Evolutionary conservation across 2,329 filamentous ascomycete species (phyloP), one percentile per base, ranked within the genome.

Genomic region (Proliferodiscus dingleyae): DNA sequence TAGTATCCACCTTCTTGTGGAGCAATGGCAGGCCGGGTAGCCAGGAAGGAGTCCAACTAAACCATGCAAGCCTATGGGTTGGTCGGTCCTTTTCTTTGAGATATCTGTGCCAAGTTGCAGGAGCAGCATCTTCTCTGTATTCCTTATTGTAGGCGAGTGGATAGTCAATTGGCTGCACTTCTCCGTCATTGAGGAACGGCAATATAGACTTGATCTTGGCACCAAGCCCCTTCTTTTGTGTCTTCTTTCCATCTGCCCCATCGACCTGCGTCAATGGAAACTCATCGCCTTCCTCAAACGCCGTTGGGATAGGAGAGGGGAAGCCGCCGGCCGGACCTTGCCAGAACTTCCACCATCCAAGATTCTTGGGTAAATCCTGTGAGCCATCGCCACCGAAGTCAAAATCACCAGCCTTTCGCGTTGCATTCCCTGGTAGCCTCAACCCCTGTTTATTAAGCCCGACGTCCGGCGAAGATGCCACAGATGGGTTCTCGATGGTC

Each of bases 1-100:
- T 97, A 0, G 86, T 91, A 63, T 98, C 93, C 2, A 96, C 90
- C 66, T 97, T 96, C 64, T 88, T 84, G 43, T 87, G 89, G 40
- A 95, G 65, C 1, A 89, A 68, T 4, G 86, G 88, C n/a, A 95
- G 64, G 0, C 81, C 80, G 2, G 85, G 85, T 64, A 95, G 81
- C 84, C 86, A 96, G 30, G 55, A 54, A 1, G 74, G 75, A 0
- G 68, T 72, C 63, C 73, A 74, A 11, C 70, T 70, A 54, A 80
- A 77, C 2, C 77, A 68, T 0, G 89, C 81, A 8, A 96, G 69
- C 37, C 83, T 81, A 69, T 94, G 89, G 0, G 87, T 95, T 15
- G 91, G 89, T 29, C 93, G 83, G 50, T 96, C 82, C 46, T 86
- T 89, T 47, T 80, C 78, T 60, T 81, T 84, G 41, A 97, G 71